These are phyloP conservation scores for Termitomyces sp. DNA, from an alignment of 768 basidiomycete genomes.

Conservation along the genomic window DNA sequence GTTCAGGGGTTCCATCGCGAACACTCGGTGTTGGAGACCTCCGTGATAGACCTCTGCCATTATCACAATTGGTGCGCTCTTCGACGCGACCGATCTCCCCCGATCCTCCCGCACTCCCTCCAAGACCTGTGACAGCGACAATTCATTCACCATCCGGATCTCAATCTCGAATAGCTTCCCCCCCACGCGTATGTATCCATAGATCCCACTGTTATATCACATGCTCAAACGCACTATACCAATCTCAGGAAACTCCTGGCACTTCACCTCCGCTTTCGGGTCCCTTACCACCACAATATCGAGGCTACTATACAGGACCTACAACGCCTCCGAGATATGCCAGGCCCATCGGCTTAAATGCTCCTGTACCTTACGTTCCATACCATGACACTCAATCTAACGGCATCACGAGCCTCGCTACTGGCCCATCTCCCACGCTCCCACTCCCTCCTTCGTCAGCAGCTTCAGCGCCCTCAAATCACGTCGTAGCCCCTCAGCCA, in stretches of 20 bases:
- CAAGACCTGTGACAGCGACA: constrained; percentile 25
- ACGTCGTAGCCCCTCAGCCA: constrained; percentile 8
- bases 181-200: constrained; percentile 11
- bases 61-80: constrained; percentile 22
- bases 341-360: background rate
- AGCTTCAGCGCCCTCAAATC: constrained; percentile 17
- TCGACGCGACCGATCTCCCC: constrained; percentile 13
- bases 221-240: background rate
- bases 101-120: constrained; percentile 31
- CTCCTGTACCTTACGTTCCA: background rate
- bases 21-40: constrained; percentile 14
- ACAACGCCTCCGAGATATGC: constrained; percentile 8
- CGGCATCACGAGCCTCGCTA: constrained; percentile 11
- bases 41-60: constrained; percentile 28
- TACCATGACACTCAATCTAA: constrained; percentile 1
- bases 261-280: constrained; percentile 11
- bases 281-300: constrained; percentile 14
- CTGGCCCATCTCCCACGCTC: constrained; percentile 12
- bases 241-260: constrained; percentile 1
- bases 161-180: constrained; percentile 7
- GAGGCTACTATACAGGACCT: constrained; percentile 7
- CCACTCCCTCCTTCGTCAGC: constrained; percentile 22
- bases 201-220: background rate
- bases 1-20: constrained; percentile 13
- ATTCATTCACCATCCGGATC: constrained; percentile 8